phyloP scores from a whole-genome alignment of 306 rosid species.

The Lotus japonicus region DNA sequence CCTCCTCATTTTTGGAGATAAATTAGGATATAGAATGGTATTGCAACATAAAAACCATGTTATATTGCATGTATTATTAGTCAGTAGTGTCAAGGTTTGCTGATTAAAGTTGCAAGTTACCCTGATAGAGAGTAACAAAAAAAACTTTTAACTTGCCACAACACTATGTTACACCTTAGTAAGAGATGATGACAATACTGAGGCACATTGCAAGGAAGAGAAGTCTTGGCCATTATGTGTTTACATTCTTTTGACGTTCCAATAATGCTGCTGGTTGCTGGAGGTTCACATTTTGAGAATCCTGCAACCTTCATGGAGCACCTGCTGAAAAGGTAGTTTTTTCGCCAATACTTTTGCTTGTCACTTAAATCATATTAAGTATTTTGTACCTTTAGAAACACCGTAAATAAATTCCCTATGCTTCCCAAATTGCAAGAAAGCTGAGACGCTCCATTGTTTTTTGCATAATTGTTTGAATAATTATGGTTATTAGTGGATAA shows the following conservation, averaged over 20 bases:
- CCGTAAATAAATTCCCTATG: not conserved
- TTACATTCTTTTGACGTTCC: slow-evolving; percentile 20
- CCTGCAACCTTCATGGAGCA: not conserved
- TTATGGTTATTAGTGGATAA: not conserved
- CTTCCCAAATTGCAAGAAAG: slow-evolving; percentile 3
- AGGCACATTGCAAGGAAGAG: no score
- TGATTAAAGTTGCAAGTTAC: slow-evolving; percentile 8
- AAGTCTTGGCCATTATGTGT: not conserved
- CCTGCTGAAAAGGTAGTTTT: not conserved
- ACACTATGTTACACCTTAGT: not conserved
- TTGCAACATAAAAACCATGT: slow-evolving; percentile 5
- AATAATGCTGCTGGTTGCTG: not conserved
- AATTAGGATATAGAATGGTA: not conserved
- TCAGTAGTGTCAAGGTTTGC: not conserved
- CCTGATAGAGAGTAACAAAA: not conserved
- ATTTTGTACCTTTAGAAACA: slow-evolving; percentile 5
- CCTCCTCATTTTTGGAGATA: not conserved
- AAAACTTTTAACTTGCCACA: not conserved
- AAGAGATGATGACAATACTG: slow-evolving; percentile 15
- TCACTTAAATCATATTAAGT: not conserved
- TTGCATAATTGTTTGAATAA: not conserved
- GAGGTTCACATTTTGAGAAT: slow-evolving; percentile 1
- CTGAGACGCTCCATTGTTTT: not conserved
- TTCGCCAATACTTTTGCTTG: not conserved
- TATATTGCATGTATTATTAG: slow-evolving; percentile 2